Evolutionary conservation across 768 basidiomycete genomes (phyloP), one percentile per base, ranked within the genome.

Genomic region (Daedaleopsis sinensis): DNA sequence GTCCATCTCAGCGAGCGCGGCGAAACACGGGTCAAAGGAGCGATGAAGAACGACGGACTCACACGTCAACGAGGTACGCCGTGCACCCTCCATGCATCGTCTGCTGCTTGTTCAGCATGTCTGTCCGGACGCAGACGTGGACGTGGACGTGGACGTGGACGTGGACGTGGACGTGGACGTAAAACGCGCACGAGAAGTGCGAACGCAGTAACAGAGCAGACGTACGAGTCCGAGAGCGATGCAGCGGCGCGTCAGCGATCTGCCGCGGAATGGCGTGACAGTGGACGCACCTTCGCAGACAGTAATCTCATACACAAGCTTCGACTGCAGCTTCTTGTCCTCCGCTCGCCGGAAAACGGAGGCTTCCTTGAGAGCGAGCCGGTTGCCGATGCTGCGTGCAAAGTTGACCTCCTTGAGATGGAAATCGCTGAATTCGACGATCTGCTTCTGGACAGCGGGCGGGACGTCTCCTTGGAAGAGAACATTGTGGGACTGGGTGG

Each of bases 381-480:
- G 37, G 9, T 39, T 37, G 37, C 57, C 57, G 9, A 24, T 52
- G 36, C 49, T 39, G 49, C 32, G 57, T 18, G 57, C 57, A 43
- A 58, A 58, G 57, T 32, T 21, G 49, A 42, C 38, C n/a, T 52
- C 50, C 36, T 42, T 37, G 49, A 58, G 19, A 39, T 58, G 57
- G 42, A 57, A 57, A 21, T 57, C 39, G 38, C 49, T 43, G 57
- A 58, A 56, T 50, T 64, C 62, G 58, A 59, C 53, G 58, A 59
- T 64, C 39, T 59, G 54, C 7, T 39, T 18, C 32, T 55, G 54
- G 27, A 55, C 27, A 8, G 54, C 21, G 18, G 54, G 43, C 9
- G 54, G 42, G 15, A 55, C 44, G 27, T 55, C 54, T 23, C 54
- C 54, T 12, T 44, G 35, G 44, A 54, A 54, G 38, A 54, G 27